Percentiles rank a stretch among this genome's conserved stretches.
These are phyloP conservation scores for Lablab purpureus DNA, from an alignment of 306 rosid species.

Conservation along the genomic window DNA sequence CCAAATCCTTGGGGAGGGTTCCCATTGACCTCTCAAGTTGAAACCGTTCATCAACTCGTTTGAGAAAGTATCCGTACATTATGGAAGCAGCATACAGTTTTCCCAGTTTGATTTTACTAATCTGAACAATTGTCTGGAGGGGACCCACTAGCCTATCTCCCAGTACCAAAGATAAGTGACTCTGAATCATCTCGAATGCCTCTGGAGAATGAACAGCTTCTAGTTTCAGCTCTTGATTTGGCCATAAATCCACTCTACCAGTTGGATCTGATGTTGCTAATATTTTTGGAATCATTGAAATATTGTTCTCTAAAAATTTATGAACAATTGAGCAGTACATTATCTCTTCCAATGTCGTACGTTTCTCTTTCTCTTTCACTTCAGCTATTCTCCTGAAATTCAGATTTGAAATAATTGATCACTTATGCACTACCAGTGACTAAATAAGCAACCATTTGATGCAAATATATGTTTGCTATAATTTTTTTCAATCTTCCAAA, in stretches of 20 bases:
- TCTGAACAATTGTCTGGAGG: constrained; percentile 71
- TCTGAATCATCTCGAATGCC: constrained; percentile 94
- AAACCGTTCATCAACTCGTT: constrained; percentile 90
- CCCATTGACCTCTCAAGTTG: constrained; percentile 89
- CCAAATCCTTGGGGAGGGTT: constrained; percentile 76
- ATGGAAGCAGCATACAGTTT: constrained; percentile 97
- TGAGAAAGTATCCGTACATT: constrained; percentile 96
- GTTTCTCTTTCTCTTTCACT: constrained; percentile 84
- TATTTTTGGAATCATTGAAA: constrained; percentile 86
- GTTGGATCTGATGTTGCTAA: constrained; percentile 70
- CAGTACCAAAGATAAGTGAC: constrained; percentile 80
- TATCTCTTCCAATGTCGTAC: constrained; percentile 76
- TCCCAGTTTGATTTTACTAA: constrained; percentile 91
- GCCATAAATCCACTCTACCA: constrained; percentile 86
- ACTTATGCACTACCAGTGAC: constrained; percentile 20
- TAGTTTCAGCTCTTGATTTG: constrained; percentile 88
- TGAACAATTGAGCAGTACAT: constrained; percentile 77
- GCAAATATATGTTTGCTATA: constrained; percentile 1
- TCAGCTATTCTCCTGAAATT: constrained; percentile 85
- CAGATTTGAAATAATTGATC: constrained; percentile 42
- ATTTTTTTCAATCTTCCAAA: constrained; percentile 21
- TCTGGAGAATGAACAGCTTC: constrained; percentile 86
- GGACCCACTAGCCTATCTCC: constrained; percentile 87
- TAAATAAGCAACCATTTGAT: constrained; percentile 39
- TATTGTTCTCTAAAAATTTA: constrained; percentile 69